Evolutionary conservation across 352 stramenopile species (phyloP), one percentile per base, ranked within the genome.

Genomic region (Pythium folliculosum): DNA sequence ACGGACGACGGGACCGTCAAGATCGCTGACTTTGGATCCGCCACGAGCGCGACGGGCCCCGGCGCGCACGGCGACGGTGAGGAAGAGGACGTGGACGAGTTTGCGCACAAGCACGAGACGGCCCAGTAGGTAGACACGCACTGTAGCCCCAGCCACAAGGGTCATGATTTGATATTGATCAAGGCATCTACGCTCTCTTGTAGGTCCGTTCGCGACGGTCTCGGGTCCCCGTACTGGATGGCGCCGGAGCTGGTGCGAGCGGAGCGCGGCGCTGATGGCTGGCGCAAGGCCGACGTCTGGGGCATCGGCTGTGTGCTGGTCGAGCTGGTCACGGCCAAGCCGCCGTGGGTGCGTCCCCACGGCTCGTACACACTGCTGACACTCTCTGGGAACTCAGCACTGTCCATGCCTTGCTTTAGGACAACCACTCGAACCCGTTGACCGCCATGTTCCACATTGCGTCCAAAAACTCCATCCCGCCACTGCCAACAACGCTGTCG

Each of bases 181-280:
- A n/a, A n/a, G n/a, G n/a, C n/a, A n/a, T n/a, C n/a, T n/a, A n/a
- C n/a, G n/a, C n/a, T n/a, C n/a, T 71, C 63, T 19, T 56, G 8
- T 40, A 91, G 81, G 50, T 92, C 84, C 0, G 82, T 90, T 22
- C 76, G 81, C 23, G 81, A 93, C 59, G 83, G 85, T 14, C 64
- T 91, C n/a, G 89, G 96, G 0, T 98, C 89, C 17, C 92, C 94
- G n/a, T 97, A 96, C 65, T 98, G 92, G 92, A 98, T 98, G 94
- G 92, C 95, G 8, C 95, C 96, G 0, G 96, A 99, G 80, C 82
- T 98, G n/a, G 90, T 97, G 22, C 90, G 88, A 17, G 87, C 90
- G 19, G 79, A 92, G 54, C 78, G 88, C 63, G 77, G 88, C 4
- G 65, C 56, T 0, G 77, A 94, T 44, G 77, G 73, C 21, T 97